These are phyloP conservation scores for Metschnikowia continentalis DNA, from an alignment of 805 yeast species.

Conservation along the genomic window DNA sequence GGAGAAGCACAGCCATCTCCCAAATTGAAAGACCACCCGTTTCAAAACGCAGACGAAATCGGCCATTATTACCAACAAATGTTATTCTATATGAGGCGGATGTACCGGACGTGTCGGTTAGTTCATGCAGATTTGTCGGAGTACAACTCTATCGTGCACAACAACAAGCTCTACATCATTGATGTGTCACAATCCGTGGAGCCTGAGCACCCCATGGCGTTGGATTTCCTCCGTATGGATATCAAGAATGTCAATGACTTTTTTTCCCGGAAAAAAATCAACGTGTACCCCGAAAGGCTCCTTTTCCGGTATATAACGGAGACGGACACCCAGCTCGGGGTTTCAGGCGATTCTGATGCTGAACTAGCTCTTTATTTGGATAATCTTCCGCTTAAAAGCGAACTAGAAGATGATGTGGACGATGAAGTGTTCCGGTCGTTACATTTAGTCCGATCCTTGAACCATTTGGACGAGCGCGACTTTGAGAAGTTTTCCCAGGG, in stretches of 20 bases:
- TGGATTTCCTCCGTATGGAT: slow-evolving; percentile 95
- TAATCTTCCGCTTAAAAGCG: slow-evolving; percentile 54
- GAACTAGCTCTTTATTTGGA: slow-evolving; percentile 41
- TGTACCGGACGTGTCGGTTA: slow-evolving; percentile 83
- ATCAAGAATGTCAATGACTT: slow-evolving; percentile 92
- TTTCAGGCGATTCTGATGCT: slow-evolving; percentile 39
- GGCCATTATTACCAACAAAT: slow-evolving; percentile 69
- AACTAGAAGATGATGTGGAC: slow-evolving; percentile 47
- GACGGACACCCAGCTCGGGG: slow-evolving; percentile 32
- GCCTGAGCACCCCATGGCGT: slow-evolving; percentile 95
- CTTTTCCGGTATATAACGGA: slow-evolving; percentile 76
- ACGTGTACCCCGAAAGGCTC: slow-evolving; percentile 74
- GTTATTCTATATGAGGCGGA: slow-evolving; percentile 76
- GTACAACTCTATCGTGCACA: slow-evolving; percentile 85
- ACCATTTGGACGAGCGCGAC: slow-evolving; percentile 87
- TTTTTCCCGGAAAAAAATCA: slow-evolving; percentile 66
- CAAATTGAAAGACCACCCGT: slow-evolving; percentile 77
- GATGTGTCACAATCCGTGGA: slow-evolving; percentile 98
- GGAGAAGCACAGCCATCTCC: slow-evolving; percentile 92
- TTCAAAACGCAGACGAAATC: slow-evolving; percentile 61
- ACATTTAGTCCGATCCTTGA: slow-evolving; percentile 72
- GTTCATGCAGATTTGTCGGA: slow-evolving; percentile 97
- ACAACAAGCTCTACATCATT: slow-evolving; percentile 73
- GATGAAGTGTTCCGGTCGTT: slow-evolving; percentile 86
- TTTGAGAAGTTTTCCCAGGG: slow-evolving; percentile 76